A percentile compares a stretch with the other conserved stretches of the same genome.
phyloP scores from a whole-genome alignment of 2,329 filamentous ascomycete genomes.

The Diaporthe sp. region DNA sequence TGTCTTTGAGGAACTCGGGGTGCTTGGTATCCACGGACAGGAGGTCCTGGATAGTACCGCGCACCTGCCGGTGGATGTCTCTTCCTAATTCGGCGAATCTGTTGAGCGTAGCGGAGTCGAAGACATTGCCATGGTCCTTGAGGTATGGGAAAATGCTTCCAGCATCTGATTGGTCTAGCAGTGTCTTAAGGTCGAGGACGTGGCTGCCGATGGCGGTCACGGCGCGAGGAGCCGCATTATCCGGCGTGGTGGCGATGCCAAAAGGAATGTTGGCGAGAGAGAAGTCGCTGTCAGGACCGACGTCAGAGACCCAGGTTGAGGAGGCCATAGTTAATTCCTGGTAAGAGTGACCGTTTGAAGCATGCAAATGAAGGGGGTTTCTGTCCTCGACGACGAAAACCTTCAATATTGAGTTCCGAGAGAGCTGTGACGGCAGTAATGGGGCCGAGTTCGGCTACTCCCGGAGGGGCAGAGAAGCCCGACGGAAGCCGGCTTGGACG shows the following conservation, averaged over 20 bases:
- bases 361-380: neutral
- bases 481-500: constrained; percentile 9
- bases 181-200: constrained; percentile 75
- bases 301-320: constrained; percentile 47
- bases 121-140: constrained; percentile 41
- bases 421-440: constrained; percentile 6
- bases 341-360: neutral
- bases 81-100: constrained; percentile 81
- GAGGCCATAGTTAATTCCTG: neutral
- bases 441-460: constrained; percentile 22
- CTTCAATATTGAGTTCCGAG: neutral
- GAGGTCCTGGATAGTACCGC: constrained; percentile 77
- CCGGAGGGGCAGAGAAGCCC: constrained; percentile 20
- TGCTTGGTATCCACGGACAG: constrained; percentile 72
- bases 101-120: constrained; percentile 53
- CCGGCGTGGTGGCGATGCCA: constrained; percentile 75
- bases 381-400: neutral
- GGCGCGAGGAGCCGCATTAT: constrained; percentile 58
- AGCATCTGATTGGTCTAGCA: constrained; percentile 73
- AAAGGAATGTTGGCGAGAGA: constrained; percentile 84
- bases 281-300: constrained; percentile 71
- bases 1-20: constrained; percentile 74
- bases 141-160: constrained; percentile 49
- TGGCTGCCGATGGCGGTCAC: constrained; percentile 79
- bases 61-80: constrained; percentile 76